phyloP scores from a whole-genome alignment of 768 basidiomycete species.

The Myochromella boudieri region DNA sequence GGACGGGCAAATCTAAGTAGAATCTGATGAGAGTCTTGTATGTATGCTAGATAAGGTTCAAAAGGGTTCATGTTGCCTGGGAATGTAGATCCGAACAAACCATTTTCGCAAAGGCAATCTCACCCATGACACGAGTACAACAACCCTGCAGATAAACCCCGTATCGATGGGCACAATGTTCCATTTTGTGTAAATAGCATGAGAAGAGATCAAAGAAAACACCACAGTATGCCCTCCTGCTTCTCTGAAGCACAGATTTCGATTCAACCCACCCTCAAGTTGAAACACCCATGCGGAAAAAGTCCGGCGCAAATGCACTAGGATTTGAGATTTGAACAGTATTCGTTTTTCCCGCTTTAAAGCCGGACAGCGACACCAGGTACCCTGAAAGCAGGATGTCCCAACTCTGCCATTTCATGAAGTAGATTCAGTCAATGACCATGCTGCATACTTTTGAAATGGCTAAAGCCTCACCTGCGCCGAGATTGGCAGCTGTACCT shows the following conservation, averaged over 20 bases:
- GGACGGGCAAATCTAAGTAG: constrained; percentile 7
- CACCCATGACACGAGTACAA: not conserved
- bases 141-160: not conserved
- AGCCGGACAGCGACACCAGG: constrained; percentile 40
- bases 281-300: constrained; percentile 39
- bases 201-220: not conserved
- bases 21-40: constrained; percentile 5
- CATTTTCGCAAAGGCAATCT: constrained; percentile 7
- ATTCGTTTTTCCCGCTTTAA: constrained; percentile 43
- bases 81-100: constrained; percentile 4
- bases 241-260: too few species aligned
- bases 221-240: too few species aligned
- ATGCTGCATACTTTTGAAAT: not conserved
- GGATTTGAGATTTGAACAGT: constrained; percentile 46
- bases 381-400: constrained; percentile 42
- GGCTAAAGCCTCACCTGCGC: constrained; percentile 36
- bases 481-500: constrained; percentile 48
- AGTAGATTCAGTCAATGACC: not conserved
- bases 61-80: not conserved
- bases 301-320: constrained; percentile 39
- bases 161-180: not conserved
- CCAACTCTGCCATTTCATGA: constrained; percentile 36
- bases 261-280: constrained; percentile 10
- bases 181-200: constrained; percentile 4
- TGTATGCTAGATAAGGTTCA: constrained; percentile 4